phyloP scores from a whole-genome alignment of 257 asterid genomes.

The Nicotiana knightiana region DNA sequence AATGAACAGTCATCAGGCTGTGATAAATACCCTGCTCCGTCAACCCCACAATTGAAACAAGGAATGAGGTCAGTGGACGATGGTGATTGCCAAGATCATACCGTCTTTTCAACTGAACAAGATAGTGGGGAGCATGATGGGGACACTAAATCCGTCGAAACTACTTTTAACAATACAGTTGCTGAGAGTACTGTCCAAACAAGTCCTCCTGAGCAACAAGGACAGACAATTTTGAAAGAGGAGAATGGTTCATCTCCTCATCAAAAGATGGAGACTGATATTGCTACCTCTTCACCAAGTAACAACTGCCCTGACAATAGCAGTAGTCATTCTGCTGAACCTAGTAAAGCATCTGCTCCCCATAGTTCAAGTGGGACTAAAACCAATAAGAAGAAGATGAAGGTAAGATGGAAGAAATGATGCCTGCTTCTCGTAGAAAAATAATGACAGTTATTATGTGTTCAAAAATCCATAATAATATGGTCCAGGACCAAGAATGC shows the following conservation, averaged over 20 bases:
- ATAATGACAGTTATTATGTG: background rate
- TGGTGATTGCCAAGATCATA: conserved; percentile 35
- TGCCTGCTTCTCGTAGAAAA: background rate
- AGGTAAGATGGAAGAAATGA: conserved; percentile 22
- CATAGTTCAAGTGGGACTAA: conserved; percentile 26
- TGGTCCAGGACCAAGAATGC: conserved; percentile 4
- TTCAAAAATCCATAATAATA: background rate
- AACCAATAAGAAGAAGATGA: conserved; percentile 33
- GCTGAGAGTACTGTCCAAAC: conserved; percentile 17
- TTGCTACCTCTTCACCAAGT: conserved; percentile 1
- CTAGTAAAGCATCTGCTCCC: conserved; percentile 18
- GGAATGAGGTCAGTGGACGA: conserved; percentile 28
- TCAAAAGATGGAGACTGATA: conserved; percentile 7
- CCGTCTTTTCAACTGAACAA: conserved; percentile 22
- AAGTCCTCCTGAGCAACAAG: background rate
- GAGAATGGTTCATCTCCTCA: conserved; percentile 25
- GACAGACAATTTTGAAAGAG: conserved; percentile 15
- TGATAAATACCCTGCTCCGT: conserved; percentile 48
- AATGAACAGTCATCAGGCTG: conserved; percentile 18
- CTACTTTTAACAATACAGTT: conserved; percentile 28
- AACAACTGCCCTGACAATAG: conserved; percentile 11
- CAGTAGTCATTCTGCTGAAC: conserved; percentile 8
- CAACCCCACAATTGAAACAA: conserved; percentile 42
- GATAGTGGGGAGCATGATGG: conserved; percentile 34
- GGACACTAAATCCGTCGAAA: conserved; percentile 48